Evolutionary conservation across 2,329 filamentous ascomycete genomes (phyloP).

Genomic region (Pseudogymnoascus sp.): DNA sequence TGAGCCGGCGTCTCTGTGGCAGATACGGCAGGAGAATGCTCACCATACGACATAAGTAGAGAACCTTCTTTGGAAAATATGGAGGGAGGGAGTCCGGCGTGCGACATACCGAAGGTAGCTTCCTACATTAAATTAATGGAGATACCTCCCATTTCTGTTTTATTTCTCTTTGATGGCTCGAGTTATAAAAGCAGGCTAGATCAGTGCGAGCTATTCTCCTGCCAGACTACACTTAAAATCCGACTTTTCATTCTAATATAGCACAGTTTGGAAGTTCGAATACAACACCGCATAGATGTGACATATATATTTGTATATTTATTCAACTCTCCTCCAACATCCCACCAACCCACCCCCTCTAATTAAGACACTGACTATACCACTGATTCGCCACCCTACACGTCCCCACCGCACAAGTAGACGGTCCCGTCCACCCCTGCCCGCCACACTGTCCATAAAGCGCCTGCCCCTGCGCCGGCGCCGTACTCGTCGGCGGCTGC

Average conservation of each 20-base stretch:
- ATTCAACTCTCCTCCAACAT: neutral
- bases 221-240: neutral
- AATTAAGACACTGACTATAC: conserved; percentile 15
- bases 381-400: conserved; percentile 16
- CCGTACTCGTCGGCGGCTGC: neutral
- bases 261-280: neutral
- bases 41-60: conserved; percentile 8
- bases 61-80: too few relatives aligned
- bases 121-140: neutral
- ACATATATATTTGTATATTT: neutral
- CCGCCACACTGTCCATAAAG: conserved; percentile 10
- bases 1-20: conserved; percentile 29
- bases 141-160: neutral
- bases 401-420: conserved; percentile 12
- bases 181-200: neutral
- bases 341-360: neutral
- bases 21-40: conserved; percentile 25
- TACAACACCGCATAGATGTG: neutral
- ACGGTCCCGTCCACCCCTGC: conserved; percentile 3
- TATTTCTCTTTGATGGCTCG: neutral
- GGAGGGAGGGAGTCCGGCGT: too few relatives aligned
- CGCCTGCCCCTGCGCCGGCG: neutral
- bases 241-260: neutral
- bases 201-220: neutral
- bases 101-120: too few relatives aligned